A percentile compares a stretch with the other conserved stretches of the same genome.
phyloP scores from a whole-genome alignment of 2,329 filamentous ascomycete species.

The Cladophialophora yegresii region DNA sequence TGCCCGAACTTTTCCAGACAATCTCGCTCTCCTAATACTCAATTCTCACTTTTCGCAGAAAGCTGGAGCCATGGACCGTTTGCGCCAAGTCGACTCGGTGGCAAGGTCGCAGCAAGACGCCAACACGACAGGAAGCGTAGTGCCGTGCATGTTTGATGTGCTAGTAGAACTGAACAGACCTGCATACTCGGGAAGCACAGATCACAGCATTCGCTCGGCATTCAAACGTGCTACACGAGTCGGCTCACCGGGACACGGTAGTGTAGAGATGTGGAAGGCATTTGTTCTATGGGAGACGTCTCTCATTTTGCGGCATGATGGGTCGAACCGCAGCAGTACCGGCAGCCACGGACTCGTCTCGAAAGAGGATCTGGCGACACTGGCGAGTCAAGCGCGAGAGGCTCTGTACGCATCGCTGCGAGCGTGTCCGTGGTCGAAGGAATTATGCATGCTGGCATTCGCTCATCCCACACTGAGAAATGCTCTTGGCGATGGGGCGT shows the following conservation, averaged over 20 bases:
- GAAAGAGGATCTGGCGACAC: constrained; percentile 34
- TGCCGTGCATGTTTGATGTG: constrained; percentile 55
- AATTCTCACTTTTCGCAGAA: constrained; percentile 73
- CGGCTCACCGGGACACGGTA: constrained; percentile 40
- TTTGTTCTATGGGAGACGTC: constrained; percentile 55
- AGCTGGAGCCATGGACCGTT: constrained; percentile 72
- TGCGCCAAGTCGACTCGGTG: constrained; percentile 60
- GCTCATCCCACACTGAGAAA: constrained; percentile 43
- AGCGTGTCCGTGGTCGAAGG: constrained; percentile 65
- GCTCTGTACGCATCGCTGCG: constrained; percentile 60
- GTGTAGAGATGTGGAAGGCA: constrained; percentile 54
- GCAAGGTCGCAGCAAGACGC: constrained; percentile 30
- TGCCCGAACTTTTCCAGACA: constrained; percentile 68
- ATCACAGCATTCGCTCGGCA: constrained; percentile 56
- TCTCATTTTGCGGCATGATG: constrained; percentile 15
- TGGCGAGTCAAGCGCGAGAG: constrained; percentile 43
- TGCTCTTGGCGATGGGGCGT: constrained; percentile 19
- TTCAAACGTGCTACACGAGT: constrained; percentile 54
- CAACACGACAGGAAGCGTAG: constrained; percentile 32
- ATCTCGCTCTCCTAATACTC: constrained; percentile 72
- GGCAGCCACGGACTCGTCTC: neutral
- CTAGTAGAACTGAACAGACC: constrained; percentile 55
- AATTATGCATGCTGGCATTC: constrained; percentile 61
- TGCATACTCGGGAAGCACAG: constrained; percentile 49
- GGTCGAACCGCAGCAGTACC: neutral